phyloP scores from a whole-genome alignment of 257 asterid species.

The Thymus mandschuricus region DNA sequence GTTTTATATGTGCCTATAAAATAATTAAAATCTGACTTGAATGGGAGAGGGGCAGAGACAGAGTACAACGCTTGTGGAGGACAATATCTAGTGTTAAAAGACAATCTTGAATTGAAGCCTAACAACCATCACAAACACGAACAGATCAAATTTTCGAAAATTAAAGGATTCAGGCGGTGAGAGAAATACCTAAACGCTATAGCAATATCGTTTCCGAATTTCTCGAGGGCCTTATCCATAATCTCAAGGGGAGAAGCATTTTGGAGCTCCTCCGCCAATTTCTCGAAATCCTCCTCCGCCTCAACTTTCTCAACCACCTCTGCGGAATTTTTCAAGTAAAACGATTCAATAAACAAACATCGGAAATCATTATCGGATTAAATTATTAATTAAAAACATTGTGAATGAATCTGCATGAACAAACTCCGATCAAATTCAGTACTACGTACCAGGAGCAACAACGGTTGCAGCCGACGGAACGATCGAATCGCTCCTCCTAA shows the following conservation, averaged over 20 bases:
- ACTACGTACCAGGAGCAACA: conserved; percentile 51
- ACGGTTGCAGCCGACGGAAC: conserved; percentile 58
- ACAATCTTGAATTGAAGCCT: too few species aligned
- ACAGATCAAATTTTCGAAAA: background rate
- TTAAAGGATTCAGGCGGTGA: background rate
- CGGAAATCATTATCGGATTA: background rate
- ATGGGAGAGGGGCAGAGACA: too few species aligned
- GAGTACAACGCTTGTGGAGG: too few species aligned
- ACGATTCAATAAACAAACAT: conserved; percentile 5
- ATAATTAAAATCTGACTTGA: too few species aligned
- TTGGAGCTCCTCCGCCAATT: conserved; percentile 57
- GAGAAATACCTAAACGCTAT: conserved; percentile 79
- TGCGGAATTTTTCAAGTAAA: conserved; percentile 1
- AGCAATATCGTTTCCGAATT: conserved; percentile 70
- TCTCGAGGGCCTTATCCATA: conserved; percentile 75
- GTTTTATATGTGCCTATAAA: too few species aligned
- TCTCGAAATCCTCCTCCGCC: conserved; percentile 52
- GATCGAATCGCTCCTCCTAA: conserved; percentile 51
- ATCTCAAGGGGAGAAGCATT: conserved; percentile 82
- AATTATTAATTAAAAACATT: background rate
- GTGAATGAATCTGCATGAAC: conserved; percentile 6
- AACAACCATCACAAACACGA: background rate
- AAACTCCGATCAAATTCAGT: background rate
- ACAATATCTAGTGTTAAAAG: too few species aligned
- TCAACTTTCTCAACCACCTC: conserved; percentile 50